These are phyloP conservation scores for Podospora bellae-mahoneyi DNA, from an alignment of 495 filamentous ascomycete species.

Conservation along the genomic window DNA sequence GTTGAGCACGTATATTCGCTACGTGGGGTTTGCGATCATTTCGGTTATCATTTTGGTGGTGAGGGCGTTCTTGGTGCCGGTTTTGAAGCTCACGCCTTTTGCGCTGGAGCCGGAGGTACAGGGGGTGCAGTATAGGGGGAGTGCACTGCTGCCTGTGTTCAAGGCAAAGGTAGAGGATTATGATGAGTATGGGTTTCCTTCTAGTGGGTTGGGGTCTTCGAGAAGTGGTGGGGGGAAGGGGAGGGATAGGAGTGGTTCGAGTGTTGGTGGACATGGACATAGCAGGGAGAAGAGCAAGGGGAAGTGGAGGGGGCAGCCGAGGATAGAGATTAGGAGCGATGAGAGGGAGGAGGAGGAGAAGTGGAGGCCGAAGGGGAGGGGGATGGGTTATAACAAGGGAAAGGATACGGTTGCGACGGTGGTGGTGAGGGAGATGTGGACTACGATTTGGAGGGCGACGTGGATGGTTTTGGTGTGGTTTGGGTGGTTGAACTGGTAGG, in stretches of 20 bases:
- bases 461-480: conserved; percentile 48
- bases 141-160: conserved; percentile 38
- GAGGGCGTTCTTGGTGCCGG: conserved; percentile 56
- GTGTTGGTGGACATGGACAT: conserved; percentile 32
- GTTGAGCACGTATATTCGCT: conserved; percentile 74
- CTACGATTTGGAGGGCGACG: conserved; percentile 39
- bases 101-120: conserved; percentile 37
- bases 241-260: not conserved
- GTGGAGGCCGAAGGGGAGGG: not conserved
- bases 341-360: conserved; percentile 36
- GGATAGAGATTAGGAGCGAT: conserved; percentile 43
- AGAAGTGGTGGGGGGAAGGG: conserved; percentile 20
- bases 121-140: not conserved
- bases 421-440: conserved; percentile 45
- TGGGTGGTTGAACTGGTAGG: conserved; percentile 34
- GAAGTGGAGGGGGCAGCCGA: conserved; percentile 31
- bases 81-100: conserved; percentile 44
- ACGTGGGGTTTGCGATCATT: conserved; percentile 58
- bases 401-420: conserved; percentile 18
- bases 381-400: conserved; percentile 13
- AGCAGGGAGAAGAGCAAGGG: conserved; percentile 38
- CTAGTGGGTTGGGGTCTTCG: conserved; percentile 27
- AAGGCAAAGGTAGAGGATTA: conserved; percentile 48
- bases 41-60: conserved; percentile 58
- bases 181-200: conserved; percentile 33